Evolutionary conservation across 2,329 filamentous ascomycete species (phyloP).

Genomic region (Colletotrichum lini): DNA sequence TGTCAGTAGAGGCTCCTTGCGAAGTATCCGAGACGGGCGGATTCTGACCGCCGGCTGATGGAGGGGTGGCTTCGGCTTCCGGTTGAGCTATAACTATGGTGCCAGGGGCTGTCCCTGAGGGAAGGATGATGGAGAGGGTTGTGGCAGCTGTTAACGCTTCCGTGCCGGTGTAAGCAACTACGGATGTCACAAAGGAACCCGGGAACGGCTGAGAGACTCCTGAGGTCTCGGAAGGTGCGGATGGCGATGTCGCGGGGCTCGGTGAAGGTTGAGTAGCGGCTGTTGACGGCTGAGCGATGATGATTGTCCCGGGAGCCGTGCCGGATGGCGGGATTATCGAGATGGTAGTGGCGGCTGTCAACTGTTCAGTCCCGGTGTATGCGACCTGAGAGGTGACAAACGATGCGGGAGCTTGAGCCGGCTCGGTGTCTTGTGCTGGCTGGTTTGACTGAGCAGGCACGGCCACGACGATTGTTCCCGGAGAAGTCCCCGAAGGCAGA

Average conservation of each 20-base stretch:
- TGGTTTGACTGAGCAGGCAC: not conserved
- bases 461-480: slow-evolving; percentile 31
- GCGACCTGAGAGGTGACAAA: slow-evolving; percentile 3
- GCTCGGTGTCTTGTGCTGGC: not conserved
- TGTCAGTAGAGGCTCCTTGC: not conserved
- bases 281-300: not conserved
- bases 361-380: not conserved
- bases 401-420: not conserved
- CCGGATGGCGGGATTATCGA: not conserved
- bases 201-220: not conserved
- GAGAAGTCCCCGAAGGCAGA: not conserved
- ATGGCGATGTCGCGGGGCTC: too few species aligned
- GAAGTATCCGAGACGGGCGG: not conserved
- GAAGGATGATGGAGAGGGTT: not conserved
- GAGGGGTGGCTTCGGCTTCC: not conserved
- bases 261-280: not conserved
- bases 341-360: slow-evolving; percentile 1
- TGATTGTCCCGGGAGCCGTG: not conserved
- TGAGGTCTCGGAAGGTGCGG: not conserved
- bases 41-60: too few species aligned
- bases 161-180: slow-evolving; percentile 18
- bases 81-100: not conserved
- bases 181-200: slow-evolving; percentile 17
- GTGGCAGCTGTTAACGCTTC: not conserved
- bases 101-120: not conserved